Percentiles rank a stretch among this genome's conserved stretches.
Conservation (phyloP, 1,139 yeast genomes). For the Kurtzmaniella quercitrusa region DNA sequence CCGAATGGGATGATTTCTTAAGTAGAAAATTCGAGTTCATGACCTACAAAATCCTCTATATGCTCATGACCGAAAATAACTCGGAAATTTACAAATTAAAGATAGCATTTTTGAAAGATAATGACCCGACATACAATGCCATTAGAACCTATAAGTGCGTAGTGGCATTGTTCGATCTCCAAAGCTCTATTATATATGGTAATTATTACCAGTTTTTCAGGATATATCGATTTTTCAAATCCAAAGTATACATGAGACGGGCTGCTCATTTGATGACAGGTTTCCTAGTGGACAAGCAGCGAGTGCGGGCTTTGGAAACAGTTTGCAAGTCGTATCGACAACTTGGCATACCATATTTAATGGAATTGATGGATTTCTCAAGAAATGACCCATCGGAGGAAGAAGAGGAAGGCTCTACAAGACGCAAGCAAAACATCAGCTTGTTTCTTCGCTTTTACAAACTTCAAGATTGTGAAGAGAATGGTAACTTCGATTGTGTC, state of each 20-base stretch:
- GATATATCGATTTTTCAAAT: constrained; percentile 26
- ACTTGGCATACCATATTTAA: constrained; percentile 43
- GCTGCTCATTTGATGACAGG: constrained; percentile 30
- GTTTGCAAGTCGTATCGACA: constrained; percentile 62
- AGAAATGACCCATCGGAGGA: constrained; percentile 15
- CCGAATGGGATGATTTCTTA: constrained; percentile 6
- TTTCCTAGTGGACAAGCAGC: constrained; percentile 49
- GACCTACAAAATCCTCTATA: constrained; percentile 73
- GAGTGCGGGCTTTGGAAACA: constrained; percentile 55
- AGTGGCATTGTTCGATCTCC: constrained; percentile 22
- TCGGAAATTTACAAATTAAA: constrained; percentile 42
- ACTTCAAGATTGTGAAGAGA: constrained; percentile 32
- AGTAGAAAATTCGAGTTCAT: constrained; percentile 55
- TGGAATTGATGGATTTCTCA: constrained; percentile 44
- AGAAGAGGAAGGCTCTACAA: not conserved
- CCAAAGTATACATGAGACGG: constrained; percentile 15
- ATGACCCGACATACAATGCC: not conserved
- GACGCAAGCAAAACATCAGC: constrained; percentile 11
- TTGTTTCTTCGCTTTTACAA: constrained; percentile 41
- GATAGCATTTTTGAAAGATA: constrained; percentile 10
- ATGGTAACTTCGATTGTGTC: constrained; percentile 37
- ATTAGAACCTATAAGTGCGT: constrained; percentile 15
- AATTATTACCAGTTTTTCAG: constrained; percentile 55
- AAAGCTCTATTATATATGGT: constrained; percentile 21
- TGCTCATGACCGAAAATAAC: constrained; percentile 70